These are phyloP conservation scores for Termitomyces sp. DNA, from an alignment of 768 basidiomycete species.

Conservation along the genomic window DNA sequence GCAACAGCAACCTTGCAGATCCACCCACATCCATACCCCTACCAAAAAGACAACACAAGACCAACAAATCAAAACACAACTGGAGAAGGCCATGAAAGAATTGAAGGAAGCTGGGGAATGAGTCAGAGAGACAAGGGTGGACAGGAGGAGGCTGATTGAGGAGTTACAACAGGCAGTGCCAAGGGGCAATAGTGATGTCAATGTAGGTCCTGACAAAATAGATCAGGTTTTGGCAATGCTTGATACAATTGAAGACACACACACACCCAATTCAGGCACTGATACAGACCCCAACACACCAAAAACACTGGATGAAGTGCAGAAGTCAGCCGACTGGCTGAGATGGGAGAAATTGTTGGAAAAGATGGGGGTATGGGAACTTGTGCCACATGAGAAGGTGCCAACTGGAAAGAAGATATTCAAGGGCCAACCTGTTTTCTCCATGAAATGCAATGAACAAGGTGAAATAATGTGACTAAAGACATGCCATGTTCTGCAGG, in stretches of 20 bases:
- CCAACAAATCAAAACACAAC: too few relatives aligned
- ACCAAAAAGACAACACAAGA: too few relatives aligned
- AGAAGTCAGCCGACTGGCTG: not conserved
- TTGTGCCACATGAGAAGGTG: not conserved
- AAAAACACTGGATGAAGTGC: not conserved
- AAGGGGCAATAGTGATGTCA: not conserved
- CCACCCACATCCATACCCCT: too few relatives aligned
- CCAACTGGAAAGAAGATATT: not conserved
- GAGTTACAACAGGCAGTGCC: not conserved
- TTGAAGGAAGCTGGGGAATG: too few relatives aligned
- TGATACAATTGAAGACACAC: not conserved
- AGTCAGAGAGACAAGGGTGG: too few relatives aligned
- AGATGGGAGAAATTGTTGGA: too few relatives aligned
- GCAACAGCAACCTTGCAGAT: too few relatives aligned
- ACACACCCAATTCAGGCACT: not conserved
- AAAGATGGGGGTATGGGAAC: not conserved
- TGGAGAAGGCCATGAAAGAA: too few relatives aligned
- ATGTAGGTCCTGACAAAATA: not conserved
- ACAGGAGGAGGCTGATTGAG: not conserved
- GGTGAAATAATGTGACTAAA: not conserved
- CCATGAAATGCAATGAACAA: not conserved
- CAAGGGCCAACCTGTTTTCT: not conserved
- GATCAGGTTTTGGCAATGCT: not conserved
- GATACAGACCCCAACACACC: not conserved
- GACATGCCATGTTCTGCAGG: too few relatives aligned